Base-by-base conservation (phyloP, 2,329 filamentous ascomycete species). In the Escovopsis sp. region DNA sequence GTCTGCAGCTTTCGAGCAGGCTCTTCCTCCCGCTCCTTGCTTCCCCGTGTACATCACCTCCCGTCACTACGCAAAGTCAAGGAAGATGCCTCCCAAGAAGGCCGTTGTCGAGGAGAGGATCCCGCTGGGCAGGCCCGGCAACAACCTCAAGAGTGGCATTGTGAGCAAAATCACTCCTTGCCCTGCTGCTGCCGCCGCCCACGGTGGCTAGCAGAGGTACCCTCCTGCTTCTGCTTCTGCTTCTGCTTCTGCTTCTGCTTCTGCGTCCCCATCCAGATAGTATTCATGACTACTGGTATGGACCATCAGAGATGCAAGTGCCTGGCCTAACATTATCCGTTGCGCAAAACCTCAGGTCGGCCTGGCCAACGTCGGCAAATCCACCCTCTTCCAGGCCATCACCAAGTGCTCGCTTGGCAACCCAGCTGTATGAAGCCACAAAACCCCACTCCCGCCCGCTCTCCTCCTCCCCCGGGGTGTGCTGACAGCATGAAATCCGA, bases 131-230 rank as follows among this genome's bases (percentile, higher is more conserved):
- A 76, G 91, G 62, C 91, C 91, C 51, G 91, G 91, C 60, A 98
- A 98, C 76, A 96, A 79, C 70, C 66, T 98, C 66, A 98, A 96
- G 79, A 95, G 86, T 72, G 93, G 91, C 71, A 98, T 98, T 79
- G 91, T 93, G 74, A 67, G 77, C 56, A 34, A 11, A 30, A 41
- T 34, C 25, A 44, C 42, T 44, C 36, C 46, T 39, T 24, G 33
- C 33, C 40, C 8, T 42, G 43, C 37, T 39, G 15, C 31, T 16
- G 34, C n/a, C 13, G 37, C 32, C 11, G n/a, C 12, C 11, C 16
- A 27, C 9, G 6, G 20, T 6, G 20, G 20, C 20, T 20, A 20
- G 20, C 20, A 20, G 20, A 20, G 20, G 20, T 20, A 20, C 20
- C 20, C 20, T 20, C 20, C 20, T 4, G 20, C 20, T 20, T 20